A percentile compares a stretch with the other conserved stretches of the same genome.
phyloP scores from a whole-genome alignment of 2,329 filamentous ascomycete species.

The Penicillium olsonii region DNA sequence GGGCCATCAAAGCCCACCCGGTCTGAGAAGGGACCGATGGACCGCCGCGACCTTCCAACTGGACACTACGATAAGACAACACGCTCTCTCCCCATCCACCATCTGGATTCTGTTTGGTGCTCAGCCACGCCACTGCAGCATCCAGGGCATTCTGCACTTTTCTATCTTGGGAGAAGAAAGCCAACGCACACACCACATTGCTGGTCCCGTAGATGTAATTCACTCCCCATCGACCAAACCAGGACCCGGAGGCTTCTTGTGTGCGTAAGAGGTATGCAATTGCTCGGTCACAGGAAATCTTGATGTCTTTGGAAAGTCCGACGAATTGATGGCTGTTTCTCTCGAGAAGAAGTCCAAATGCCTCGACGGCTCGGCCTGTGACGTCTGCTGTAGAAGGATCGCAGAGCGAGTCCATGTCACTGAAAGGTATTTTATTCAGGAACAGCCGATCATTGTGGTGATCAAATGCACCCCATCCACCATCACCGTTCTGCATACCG shows the following conservation, averaged over 20 bases:
- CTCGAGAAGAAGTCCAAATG: slow-evolving; percentile 27
- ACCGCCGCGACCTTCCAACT: slow-evolving; percentile 17
- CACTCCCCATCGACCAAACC: slow-evolving; percentile 37
- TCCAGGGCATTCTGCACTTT: not conserved
- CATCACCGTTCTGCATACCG: slow-evolving; percentile 40
- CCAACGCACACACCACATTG: slow-evolving; percentile 33
- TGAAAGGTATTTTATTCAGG: slow-evolving; percentile 40
- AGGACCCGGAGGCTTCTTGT: slow-evolving; percentile 31
- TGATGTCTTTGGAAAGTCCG: not conserved
- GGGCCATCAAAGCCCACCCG: slow-evolving; percentile 7
- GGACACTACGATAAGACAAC: slow-evolving; percentile 20
- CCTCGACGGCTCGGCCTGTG: slow-evolving; percentile 35
- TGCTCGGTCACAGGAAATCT: slow-evolving; percentile 14
- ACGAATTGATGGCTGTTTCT: not conserved
- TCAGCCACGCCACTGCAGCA: slow-evolving; percentile 23
- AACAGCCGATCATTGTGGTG: slow-evolving; percentile 34
- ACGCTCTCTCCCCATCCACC: slow-evolving; percentile 38
- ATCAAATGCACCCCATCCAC: slow-evolving; percentile 42
- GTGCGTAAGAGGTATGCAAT: slow-evolving; percentile 25
- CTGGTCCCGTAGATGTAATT: slow-evolving; percentile 41
- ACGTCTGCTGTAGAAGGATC: slow-evolving; percentile 37
- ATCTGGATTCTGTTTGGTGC: slow-evolving; percentile 28
- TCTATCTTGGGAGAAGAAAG: slow-evolving; percentile 18
- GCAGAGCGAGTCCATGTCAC: slow-evolving; percentile 37
- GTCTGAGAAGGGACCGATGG: slow-evolving; percentile 9